Percentiles rank a stretch among this genome's conserved stretches.
phyloP scores from a whole-genome alignment of 441 rosid species.

The Flueggea neowawraea region DNA sequence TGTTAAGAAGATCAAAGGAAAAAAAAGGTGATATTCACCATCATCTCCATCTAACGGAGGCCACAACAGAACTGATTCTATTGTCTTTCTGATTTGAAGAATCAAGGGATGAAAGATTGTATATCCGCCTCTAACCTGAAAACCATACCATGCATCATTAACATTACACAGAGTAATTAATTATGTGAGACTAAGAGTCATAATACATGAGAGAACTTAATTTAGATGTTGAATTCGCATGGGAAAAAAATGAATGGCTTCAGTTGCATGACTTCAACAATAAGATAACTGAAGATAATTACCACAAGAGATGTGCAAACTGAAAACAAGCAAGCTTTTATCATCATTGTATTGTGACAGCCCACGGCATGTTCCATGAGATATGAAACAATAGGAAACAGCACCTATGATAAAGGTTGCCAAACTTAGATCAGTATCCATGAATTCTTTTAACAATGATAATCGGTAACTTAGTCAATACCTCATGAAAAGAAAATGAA shows the following conservation, averaged over 20 bases:
- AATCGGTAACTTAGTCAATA: too few relatives aligned
- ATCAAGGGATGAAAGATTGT: conserved; percentile 43
- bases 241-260: too few relatives aligned
- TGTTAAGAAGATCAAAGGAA: not conserved
- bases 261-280: not conserved
- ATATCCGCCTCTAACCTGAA: conserved; percentile 63
- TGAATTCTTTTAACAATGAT: not conserved
- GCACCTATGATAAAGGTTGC: conserved; percentile 44
- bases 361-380: conserved; percentile 47
- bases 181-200: too few relatives aligned
- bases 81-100: conserved; percentile 46
- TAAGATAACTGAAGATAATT: conserved; percentile 21
- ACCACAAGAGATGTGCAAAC: conserved; percentile 88
- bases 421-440: conserved; percentile 4
- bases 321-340: conserved; percentile 83
- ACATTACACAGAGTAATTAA: conserved; percentile 18
- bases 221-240: too few relatives aligned
- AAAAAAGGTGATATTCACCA: conserved; percentile 36
- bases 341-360: conserved; percentile 47
- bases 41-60: conserved; percentile 70
- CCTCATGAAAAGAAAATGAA: too few relatives aligned
- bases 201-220: too few relatives aligned
- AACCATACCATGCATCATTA: conserved; percentile 9
- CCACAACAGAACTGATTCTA: conserved; percentile 66
- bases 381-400: conserved; percentile 54